phyloP scores from a whole-genome alignment of 768 basidiomycete genomes.

The Cyclocybe cylindracea region DNA sequence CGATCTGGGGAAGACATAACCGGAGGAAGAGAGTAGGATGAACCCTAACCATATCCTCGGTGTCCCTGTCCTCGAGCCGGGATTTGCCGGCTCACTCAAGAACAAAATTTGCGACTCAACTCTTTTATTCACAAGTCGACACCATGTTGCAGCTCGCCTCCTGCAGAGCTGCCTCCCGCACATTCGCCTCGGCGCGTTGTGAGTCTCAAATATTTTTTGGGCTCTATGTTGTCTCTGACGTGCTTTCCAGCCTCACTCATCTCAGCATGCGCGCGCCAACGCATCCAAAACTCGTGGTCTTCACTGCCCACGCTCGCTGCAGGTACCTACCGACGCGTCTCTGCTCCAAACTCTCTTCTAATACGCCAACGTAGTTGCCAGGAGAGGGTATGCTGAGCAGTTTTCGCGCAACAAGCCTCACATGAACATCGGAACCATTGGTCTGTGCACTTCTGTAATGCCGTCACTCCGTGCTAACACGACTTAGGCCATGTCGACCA shows the following conservation, averaged over 20 bases:
- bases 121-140: slow-evolving; percentile 19
- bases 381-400: slow-evolving; percentile 77
- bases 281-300: slow-evolving; percentile 27
- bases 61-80: slow-evolving; percentile 18
- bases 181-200: slow-evolving; percentile 49
- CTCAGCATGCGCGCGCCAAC: slow-evolving; percentile 35
- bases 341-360: background rate
- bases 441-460: slow-evolving; percentile 37
- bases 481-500: slow-evolving; percentile 89
- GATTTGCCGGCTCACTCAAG: slow-evolving; percentile 20
- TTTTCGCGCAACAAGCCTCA: slow-evolving; percentile 83
- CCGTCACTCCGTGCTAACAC: slow-evolving; percentile 4
- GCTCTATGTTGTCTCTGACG: background rate
- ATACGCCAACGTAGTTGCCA: slow-evolving; percentile 36
- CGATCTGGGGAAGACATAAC: slow-evolving; percentile 56
- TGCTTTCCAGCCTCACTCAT: slow-evolving; percentile 31
- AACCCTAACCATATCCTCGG: slow-evolving; percentile 18
- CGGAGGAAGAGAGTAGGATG: slow-evolving; percentile 12
- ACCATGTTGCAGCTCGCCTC: slow-evolving; percentile 54
- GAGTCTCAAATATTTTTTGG: slow-evolving; percentile 12
- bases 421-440: slow-evolving; percentile 95
- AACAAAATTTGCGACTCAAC: slow-evolving; percentile 25
- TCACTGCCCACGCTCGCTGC: slow-evolving; percentile 22
- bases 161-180: slow-evolving; percentile 50
- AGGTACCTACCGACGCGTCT: slow-evolving; percentile 26